Percentiles rank a stretch among this genome's conserved stretches.
These are phyloP conservation scores for Salmacisia buchloeana DNA, from an alignment of 1,284 basidiomycete genomes.

Conservation along the genomic window DNA sequence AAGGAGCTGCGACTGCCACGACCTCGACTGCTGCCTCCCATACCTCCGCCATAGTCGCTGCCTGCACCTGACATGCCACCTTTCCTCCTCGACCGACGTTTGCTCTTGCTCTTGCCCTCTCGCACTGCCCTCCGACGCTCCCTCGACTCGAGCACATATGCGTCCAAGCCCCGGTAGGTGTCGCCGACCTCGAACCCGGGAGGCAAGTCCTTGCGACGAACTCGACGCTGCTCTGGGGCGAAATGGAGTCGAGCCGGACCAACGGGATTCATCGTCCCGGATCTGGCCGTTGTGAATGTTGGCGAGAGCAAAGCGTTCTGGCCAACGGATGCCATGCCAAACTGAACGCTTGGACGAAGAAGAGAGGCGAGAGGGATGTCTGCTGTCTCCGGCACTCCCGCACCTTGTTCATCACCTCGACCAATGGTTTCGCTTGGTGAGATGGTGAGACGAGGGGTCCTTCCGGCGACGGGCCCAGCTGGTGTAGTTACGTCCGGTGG, in stretches of 20 bases:
- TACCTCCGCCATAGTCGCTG: constrained; percentile 22
- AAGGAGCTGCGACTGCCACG: constrained; percentile 19
- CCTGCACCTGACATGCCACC: neutral
- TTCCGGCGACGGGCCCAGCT: no score
- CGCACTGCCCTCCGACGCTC: constrained; percentile 20
- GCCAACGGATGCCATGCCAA: neutral
- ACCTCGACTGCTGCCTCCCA: constrained; percentile 23
- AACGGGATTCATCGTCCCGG: neutral
- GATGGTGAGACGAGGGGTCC: no score
- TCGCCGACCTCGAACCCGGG: constrained; percentile 37
- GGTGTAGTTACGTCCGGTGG: no score
- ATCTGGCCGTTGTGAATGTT: neutral
- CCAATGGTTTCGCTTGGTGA: neutral
- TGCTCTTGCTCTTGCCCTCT: constrained; percentile 6
- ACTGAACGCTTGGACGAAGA: neutral
- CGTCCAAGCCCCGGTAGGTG: constrained; percentile 42
- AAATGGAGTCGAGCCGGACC: constrained; percentile 20
- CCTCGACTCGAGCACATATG: constrained; percentile 38
- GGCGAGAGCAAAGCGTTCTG: neutral
- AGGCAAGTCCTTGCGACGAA: constrained; percentile 43
- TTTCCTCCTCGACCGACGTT: neutral
- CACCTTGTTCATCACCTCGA: neutral
- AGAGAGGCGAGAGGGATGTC: neutral
- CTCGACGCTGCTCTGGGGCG: constrained; percentile 35
- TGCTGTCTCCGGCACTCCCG: neutral